Base-by-base conservation (phyloP, 2,329 filamentous ascomycete species). In the Phialocephala sp. region DNA sequence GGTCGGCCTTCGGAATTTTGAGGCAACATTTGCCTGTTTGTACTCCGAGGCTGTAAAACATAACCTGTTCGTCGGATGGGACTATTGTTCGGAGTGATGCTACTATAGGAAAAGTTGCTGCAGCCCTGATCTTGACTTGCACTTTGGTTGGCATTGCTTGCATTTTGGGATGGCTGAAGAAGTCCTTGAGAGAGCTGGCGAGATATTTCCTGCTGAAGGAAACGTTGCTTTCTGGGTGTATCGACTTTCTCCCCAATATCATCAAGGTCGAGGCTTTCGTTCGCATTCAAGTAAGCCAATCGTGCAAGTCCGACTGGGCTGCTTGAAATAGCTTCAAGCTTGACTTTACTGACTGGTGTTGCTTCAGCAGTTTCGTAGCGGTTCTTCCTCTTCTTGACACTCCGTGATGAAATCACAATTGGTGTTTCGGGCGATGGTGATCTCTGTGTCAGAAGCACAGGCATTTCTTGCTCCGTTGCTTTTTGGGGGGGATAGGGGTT, bases 201-300 rank as follows among this genome's bases (percentile, higher is more conserved):
- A 41, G 32, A 27, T 43, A 35, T 27, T 32, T 37, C 47, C 35
- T 35, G 60, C 6, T 37, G 58, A 22, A 36, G 18, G 8, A 14
- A 14, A 24, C 55, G 69, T 54, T 64, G 70, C 65, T 77, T 78
- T 63, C 72, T 76, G 1, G 77, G 77, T 9, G 77, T 78, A 47
- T 69, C 64, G 14, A 76, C 69, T 60, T 75, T 76, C 45, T 74
- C 66, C 4, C 76, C 76, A 65, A 77, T 76, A 22, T 77, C 76
- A 66, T 78, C 76, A 12, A 78, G 69, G 64, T 78, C 76, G 27
- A 78, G 69, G 59, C 75, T 77, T 11, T 77, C 75, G 36, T 65
- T 59, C n/a, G 72, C 55, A 47, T 62, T 37, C 18, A 55, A 43
- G 18, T n/a, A 41, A 2, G 20, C 24, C 27, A 32, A 32, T 32